Conservation (phyloP, 495 filamentous ascomycete genomes). For the Aspergillus taichungensis region DNA sequence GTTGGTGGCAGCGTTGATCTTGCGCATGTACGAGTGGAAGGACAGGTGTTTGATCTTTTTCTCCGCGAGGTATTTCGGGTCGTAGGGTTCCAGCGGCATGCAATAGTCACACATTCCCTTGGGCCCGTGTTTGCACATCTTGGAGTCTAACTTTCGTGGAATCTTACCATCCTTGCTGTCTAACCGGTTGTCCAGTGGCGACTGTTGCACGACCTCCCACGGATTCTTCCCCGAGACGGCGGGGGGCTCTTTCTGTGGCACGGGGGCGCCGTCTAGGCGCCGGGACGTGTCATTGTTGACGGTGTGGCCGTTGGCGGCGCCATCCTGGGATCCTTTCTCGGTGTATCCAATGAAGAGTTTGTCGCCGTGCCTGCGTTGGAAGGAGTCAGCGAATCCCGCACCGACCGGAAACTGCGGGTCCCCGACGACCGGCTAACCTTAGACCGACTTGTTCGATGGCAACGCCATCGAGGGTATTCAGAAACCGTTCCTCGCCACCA, state of each 20-base stretch:
- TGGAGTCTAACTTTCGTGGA: constrained; percentile 58
- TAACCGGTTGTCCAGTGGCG: constrained; percentile 70
- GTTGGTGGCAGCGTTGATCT: constrained; percentile 92
- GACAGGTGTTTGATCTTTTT: constrained; percentile 98
- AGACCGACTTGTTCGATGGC: constrained; percentile 63
- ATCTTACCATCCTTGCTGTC: constrained; percentile 95
- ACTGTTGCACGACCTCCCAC: constrained; percentile 87
- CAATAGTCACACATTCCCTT: constrained; percentile 99
- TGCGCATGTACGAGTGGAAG: constrained; percentile 89
- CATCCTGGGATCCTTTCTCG: constrained; percentile 44
- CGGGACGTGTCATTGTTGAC: constrained; percentile 33
- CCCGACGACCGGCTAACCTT: constrained; percentile 39
- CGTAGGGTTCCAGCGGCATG: constrained; percentile 95
- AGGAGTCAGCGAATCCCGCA: constrained; percentile 4
- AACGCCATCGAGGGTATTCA: constrained; percentile 58
- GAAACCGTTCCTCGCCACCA: constrained; percentile 60
- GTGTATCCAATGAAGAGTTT: constrained; percentile 78
- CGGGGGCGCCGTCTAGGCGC: constrained; percentile 67
- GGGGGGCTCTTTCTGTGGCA: constrained; percentile 58
- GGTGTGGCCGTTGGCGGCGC: constrained; percentile 30
- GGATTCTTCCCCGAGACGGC: constrained; percentile 68
- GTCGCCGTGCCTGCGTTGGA: constrained; percentile 66
- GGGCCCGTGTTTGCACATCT: constrained; percentile 90
- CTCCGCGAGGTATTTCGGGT: constrained; percentile 74
- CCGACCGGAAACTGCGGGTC: constrained; percentile 7